Evolutionary conservation across 108 stramenopile genomes (phyloP).

Genomic region (Cyclotella atomus): DNA sequence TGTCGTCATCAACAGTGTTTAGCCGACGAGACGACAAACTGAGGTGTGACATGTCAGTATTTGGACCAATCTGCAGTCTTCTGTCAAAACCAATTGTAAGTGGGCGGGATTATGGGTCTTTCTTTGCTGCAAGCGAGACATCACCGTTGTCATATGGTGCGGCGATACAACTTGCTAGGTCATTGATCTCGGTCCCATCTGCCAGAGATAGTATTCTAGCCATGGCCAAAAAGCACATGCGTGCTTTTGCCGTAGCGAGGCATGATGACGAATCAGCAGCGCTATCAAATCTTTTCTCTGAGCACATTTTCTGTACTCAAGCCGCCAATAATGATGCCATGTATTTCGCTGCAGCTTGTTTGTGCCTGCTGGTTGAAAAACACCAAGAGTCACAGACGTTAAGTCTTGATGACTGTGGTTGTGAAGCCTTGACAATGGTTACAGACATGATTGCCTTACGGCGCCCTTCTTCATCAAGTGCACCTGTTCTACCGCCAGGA

Average conservation of each 20-base stretch:
- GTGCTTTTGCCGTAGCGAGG: background rate
- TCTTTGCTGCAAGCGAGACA: background rate
- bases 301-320: constrained; percentile 23
- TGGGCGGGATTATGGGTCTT: background rate
- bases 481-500: background rate
- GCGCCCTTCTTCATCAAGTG: background rate
- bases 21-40: constrained; percentile 5
- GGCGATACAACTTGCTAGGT: constrained; percentile 15
- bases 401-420: constrained; percentile 33
- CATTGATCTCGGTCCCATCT: constrained; percentile 30
- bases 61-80: constrained; percentile 37
- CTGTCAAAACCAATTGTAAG: constrained; percentile 26
- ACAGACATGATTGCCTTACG: constrained; percentile 23
- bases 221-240: constrained; percentile 41
- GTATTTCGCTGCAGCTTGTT: constrained; percentile 34
- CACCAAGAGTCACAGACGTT: constrained; percentile 18
- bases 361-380: constrained; percentile 32
- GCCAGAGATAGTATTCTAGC: constrained; percentile 29
- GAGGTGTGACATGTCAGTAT: constrained; percentile 6
- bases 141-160: constrained; percentile 30
- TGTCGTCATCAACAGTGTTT: constrained; percentile 14
- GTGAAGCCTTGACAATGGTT: constrained; percentile 21
- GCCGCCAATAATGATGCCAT: constrained; percentile 27
- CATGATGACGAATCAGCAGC: constrained; percentile 1
- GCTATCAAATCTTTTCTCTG: constrained; percentile 8